phyloP scores from a whole-genome alignment of 2,329 filamentous ascomycete species.

The Xylariaceae sp. region DNA sequence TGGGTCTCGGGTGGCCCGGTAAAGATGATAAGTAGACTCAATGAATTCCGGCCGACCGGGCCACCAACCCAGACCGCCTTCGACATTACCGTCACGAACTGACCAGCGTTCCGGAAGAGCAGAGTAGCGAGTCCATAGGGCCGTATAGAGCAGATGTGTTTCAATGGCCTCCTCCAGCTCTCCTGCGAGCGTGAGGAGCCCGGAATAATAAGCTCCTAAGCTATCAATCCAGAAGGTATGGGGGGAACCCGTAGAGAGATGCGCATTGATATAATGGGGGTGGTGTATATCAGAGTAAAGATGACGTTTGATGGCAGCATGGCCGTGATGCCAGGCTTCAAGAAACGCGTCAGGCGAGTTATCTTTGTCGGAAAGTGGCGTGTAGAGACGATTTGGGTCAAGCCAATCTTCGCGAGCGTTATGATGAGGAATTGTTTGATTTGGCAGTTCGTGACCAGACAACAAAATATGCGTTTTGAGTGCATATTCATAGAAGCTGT shows the following conservation, averaged over 20 bases:
- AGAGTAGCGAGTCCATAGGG: conserved; percentile 91
- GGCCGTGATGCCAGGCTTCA: conserved; percentile 75
- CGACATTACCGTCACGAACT: conserved; percentile 73
- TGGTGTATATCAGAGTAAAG: conserved; percentile 82
- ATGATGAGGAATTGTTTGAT: conserved; percentile 41
- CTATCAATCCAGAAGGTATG: conserved; percentile 95
- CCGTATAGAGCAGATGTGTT: conserved; percentile 84
- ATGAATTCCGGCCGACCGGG: conserved; percentile 93
- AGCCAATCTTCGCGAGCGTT: conserved; percentile 41
- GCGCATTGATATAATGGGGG: conserved; percentile 88
- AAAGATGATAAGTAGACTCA: conserved; percentile 95
- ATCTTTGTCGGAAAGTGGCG: conserved; percentile 56
- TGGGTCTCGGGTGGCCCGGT: conserved; percentile 83
- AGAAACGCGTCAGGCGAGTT: conserved; percentile 75
- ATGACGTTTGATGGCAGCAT: conserved; percentile 82
- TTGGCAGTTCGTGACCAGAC: conserved; percentile 63
- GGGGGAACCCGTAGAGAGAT: conserved; percentile 80
- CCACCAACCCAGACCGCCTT: conserved; percentile 89
- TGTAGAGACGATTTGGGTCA: conserved; percentile 58
- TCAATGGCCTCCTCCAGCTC: conserved; percentile 87
- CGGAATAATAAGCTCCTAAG: conserved; percentile 90
- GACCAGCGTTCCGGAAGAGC: conserved; percentile 94
- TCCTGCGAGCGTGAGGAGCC: conserved; percentile 76
- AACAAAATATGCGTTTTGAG: conserved; percentile 89
- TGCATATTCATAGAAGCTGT: conserved; percentile 98